Base-by-base conservation (phyloP, 2,329 filamentous ascomycete genomes). In the Whalleya microplaca region DNA sequence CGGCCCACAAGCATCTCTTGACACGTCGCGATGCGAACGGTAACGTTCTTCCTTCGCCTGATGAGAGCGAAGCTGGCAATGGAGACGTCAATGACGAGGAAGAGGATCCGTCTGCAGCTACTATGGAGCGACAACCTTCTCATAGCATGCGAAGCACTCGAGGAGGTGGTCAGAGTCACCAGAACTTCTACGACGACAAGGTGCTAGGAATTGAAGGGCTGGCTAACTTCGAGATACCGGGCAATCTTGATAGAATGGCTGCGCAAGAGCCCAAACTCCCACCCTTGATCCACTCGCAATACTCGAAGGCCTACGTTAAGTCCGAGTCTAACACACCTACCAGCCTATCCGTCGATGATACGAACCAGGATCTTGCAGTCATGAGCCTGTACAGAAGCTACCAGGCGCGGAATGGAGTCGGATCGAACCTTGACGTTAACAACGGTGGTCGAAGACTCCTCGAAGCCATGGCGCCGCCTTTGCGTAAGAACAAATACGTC, bases 61-160 rank as follows among this genome's bases (percentile, higher is more conserved):
- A 83, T 1, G 81, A 82, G 42, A 84, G 80, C 62, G 80, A 83
- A 46, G 78, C 78, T 16, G 80, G 79, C 55, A 79, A 80, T 53
- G 78, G 77, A 9, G 80, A 84, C 41, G 75, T 76, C 27, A 81
- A 82, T 53, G 75, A 79, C 37, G 78, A 78, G 2, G 78, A 80
- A 40, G 76, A 79, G 16, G 80, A 79, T 41, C 75, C 74, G 4
- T 72, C 80, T 4, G 84, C 83, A 1, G 78, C 79, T 14, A 75
- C 75, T 51, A 88, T 88, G 85, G 85, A 88, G 69, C 80, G 85
- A 32, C 83, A 85, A 58, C 79, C 82, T 12, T 88, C 85, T 9
- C 85, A 88, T 57, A 83, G 83, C 12, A 88, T 86, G 18, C 78
- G 85, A 43, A 88, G 84, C 71, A 87, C 83, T 19, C 79, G 85